Evolutionary conservation across 2,329 filamentous ascomycete species (phyloP).

Genomic region (Aspergillus sp.): DNA sequence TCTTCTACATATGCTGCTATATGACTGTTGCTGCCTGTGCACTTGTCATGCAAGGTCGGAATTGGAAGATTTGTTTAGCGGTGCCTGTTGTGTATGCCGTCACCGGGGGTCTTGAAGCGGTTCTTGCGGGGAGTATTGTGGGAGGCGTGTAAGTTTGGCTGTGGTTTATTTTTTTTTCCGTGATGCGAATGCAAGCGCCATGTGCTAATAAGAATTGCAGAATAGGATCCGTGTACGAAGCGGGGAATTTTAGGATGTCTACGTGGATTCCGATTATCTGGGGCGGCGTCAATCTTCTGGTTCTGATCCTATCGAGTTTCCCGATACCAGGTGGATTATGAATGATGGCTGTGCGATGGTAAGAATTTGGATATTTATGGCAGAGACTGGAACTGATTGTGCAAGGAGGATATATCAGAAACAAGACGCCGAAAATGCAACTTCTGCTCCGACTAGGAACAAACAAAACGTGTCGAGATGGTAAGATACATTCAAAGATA

Average conservation of each 20-base stretch:
- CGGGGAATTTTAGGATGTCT: conserved; percentile 85
- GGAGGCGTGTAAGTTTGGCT: conserved; percentile 67
- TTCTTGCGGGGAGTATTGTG: conserved; percentile 78
- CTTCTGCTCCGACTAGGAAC: background rate
- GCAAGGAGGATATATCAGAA: background rate
- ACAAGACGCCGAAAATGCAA: conserved; percentile 6
- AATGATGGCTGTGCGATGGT: conserved; percentile 23
- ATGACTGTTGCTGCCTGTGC: conserved; percentile 70
- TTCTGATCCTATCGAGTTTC: conserved; percentile 83
- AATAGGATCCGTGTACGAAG: conserved; percentile 75
- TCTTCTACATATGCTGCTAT: conserved; percentile 75
- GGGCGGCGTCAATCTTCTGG: conserved; percentile 78
- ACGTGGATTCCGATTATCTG: conserved; percentile 92
- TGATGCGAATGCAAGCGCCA: background rate
- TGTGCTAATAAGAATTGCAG: conserved; percentile 44
- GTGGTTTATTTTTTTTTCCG: background rate
- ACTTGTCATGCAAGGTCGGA: conserved; percentile 64
- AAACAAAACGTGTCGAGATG: background rate
- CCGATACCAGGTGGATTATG: conserved; percentile 87
- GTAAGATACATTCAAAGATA: conserved; percentile 14
- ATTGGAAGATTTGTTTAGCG: conserved; percentile 60
- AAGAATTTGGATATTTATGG: background rate
- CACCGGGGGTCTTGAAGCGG: conserved; percentile 71
- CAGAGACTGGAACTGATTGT: background rate
- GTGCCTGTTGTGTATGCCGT: conserved; percentile 70